Evolutionary conservation across 495 filamentous ascomycete species (phyloP), one percentile per base, ranked within the genome.

Genomic region (Aspergillus wentii): DNA sequence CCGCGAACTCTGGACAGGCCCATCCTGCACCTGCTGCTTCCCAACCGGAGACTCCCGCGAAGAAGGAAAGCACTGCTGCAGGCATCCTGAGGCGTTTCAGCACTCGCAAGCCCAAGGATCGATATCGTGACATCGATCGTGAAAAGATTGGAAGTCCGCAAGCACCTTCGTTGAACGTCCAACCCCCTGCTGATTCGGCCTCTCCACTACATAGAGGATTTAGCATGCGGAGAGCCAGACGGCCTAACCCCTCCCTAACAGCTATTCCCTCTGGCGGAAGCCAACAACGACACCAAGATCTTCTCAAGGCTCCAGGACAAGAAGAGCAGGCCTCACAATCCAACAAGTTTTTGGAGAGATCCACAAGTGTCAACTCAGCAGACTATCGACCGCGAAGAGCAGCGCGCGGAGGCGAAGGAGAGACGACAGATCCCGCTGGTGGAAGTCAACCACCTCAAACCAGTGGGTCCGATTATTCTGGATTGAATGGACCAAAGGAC

Each of bases 11-110:
- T 22, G 60, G 70, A 41, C 70, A 80, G 53, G 57, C 68, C 9
- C 69, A 77, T 2, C 65, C 76, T 15, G 71, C 80, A 26, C 65
- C 78, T 28, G 70, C 74, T 10, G 56, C 68, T 18, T 64, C 76
- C 1, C 71, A 71, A 1, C 67, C 76, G 3, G 85, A 88, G 32
- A 78, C 74, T 13, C 73, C 80, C 0, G 63, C 62, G 21, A 89
- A 85, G 64, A 97, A 92, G 57, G 89, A 94, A 57, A 88, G 87
- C 48, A 78, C 87, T 19, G 88, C 87, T 36, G 85, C 77, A 5
- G 86, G 91, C n/a, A 71, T 99, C 31, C 63, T 99, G 46, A 75
- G 92, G 37, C 74, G 92, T 19, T 87, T 99, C 49, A 96, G 90
- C 64, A 99, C 92, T 7, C 75, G 94, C 41, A 77, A 79, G 49